Percentiles rank a stretch among this genome's conserved stretches.
phyloP scores from a whole-genome alignment of 1,139 yeast genomes.

The Saccharomyces hybrid region DNA sequence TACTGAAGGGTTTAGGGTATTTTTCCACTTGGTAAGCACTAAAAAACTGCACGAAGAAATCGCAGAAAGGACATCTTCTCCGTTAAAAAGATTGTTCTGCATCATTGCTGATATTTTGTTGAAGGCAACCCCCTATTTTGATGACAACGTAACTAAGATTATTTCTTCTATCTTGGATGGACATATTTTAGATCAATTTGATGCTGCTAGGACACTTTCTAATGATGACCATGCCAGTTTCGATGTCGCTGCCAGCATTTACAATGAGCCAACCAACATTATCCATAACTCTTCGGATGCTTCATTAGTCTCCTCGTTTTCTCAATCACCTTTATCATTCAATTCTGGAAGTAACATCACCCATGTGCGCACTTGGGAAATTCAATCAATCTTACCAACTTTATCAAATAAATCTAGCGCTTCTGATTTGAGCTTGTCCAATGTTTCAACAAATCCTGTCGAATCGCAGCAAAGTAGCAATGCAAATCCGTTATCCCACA shows the following conservation, averaged over 20 bases:
- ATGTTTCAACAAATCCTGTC: constrained; percentile 3
- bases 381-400: constrained; percentile 7
- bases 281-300: constrained; percentile 6
- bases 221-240: background rate
- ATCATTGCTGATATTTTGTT: constrained; percentile 24
- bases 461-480: constrained; percentile 5
- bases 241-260: background rate
- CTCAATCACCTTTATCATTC: background rate
- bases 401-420: constrained; percentile 9
- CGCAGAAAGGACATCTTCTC: constrained; percentile 16
- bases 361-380: constrained; percentile 5
- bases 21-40: constrained; percentile 24
- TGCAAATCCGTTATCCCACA: background rate
- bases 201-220: constrained; percentile 6
- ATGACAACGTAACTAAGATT: constrained; percentile 22
- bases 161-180: constrained; percentile 25
- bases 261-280: constrained; percentile 5
- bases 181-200: constrained; percentile 17
- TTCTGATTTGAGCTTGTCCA: constrained; percentile 9
- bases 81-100: constrained; percentile 23
- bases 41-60: constrained; percentile 14
- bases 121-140: constrained; percentile 23
- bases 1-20: constrained; percentile 29
- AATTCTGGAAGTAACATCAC: background rate
- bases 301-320: background rate